phyloP scores from a whole-genome alignment of 306 rosid species.

The Ammopiptanthus mongolicus region DNA sequence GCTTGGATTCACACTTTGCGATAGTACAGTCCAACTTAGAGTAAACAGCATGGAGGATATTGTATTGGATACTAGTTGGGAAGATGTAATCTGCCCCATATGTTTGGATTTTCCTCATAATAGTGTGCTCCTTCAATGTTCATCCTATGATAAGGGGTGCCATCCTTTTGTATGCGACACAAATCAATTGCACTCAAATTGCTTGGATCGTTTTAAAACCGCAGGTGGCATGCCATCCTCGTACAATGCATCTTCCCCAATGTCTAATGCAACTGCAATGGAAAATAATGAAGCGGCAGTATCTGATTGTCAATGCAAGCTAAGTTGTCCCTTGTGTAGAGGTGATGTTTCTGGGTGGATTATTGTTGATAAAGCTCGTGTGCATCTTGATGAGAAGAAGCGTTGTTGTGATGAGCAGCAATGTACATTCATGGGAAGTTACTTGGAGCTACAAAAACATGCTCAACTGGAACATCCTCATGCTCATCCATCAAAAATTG shows the following conservation, averaged over 20 bases:
- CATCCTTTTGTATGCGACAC: conserved; percentile 80
- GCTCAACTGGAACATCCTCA: conserved; percentile 72
- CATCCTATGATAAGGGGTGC: conserved; percentile 73
- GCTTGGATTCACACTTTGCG: not conserved
- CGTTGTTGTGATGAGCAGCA: conserved; percentile 66
- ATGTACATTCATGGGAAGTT: conserved; percentile 62
- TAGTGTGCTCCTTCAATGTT: conserved; percentile 71
- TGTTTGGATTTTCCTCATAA: conserved; percentile 87
- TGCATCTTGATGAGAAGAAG: conserved; percentile 57
- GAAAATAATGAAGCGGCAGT: conserved; percentile 31
- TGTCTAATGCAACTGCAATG: conserved; percentile 28
- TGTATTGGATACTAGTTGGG: conserved; percentile 49
- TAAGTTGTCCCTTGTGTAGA: conserved; percentile 79
- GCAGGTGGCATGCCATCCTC: conserved; percentile 48
- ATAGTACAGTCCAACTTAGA: not conserved
- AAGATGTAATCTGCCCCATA: conserved; percentile 66
- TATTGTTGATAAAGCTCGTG: conserved; percentile 57
- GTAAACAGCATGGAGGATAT: conserved; percentile 27
- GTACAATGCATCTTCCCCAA: not conserved
- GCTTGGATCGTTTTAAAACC: conserved; percentile 73
- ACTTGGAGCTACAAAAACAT: conserved; percentile 60
- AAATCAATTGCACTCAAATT: conserved; percentile 69
- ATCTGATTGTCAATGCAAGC: conserved; percentile 41
- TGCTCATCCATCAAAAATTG: conserved; percentile 76
- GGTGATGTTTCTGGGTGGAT: conserved; percentile 79